Evolutionary conservation across 2,329 filamentous ascomycete species (phyloP).

Genomic region (Phyllosticta capitalensis): DNA sequence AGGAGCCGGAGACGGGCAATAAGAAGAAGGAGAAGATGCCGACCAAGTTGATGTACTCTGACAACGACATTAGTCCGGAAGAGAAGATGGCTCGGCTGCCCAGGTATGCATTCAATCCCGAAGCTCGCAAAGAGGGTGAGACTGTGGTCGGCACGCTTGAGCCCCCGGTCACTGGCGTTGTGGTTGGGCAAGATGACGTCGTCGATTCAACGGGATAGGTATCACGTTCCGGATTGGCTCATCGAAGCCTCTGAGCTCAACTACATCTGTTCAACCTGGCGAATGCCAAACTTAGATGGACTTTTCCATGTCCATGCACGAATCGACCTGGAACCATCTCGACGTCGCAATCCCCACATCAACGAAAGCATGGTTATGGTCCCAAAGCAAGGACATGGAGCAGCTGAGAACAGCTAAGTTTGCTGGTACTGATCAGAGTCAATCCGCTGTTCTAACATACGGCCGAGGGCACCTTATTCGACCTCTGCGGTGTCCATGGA

Average conservation of each 20-base stretch:
- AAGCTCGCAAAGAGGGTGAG: conserved; percentile 4
- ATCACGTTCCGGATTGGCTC: neutral
- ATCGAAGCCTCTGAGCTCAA: neutral
- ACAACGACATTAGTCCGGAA: conserved; percentile 72
- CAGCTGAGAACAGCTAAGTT: conserved; percentile 12
- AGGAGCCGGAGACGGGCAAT: conserved; percentile 43
- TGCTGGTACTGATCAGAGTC: conserved; percentile 7
- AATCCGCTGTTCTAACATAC: conserved; percentile 10
- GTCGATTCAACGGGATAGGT: conserved; percentile 9
- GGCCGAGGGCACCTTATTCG: conserved; percentile 4
- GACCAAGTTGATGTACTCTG: conserved; percentile 66
- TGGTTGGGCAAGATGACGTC: conserved; percentile 10
- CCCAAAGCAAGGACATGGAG: neutral
- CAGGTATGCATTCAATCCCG: conserved; percentile 55
- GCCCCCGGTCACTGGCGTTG: conserved; percentile 8
- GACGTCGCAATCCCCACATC: neutral
- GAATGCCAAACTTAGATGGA: neutral
- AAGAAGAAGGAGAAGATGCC: conserved; percentile 54
- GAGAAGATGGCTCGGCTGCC: conserved; percentile 77
- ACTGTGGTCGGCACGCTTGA: conserved; percentile 7
- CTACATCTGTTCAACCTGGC: neutral
- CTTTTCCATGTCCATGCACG: neutral
- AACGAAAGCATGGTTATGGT: neutral
- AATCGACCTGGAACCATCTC: neutral
- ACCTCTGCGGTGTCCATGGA: conserved; percentile 2